Conservation (phyloP, 2,329 filamentous ascomycete species). For the Cytospora schulzeri region DNA sequence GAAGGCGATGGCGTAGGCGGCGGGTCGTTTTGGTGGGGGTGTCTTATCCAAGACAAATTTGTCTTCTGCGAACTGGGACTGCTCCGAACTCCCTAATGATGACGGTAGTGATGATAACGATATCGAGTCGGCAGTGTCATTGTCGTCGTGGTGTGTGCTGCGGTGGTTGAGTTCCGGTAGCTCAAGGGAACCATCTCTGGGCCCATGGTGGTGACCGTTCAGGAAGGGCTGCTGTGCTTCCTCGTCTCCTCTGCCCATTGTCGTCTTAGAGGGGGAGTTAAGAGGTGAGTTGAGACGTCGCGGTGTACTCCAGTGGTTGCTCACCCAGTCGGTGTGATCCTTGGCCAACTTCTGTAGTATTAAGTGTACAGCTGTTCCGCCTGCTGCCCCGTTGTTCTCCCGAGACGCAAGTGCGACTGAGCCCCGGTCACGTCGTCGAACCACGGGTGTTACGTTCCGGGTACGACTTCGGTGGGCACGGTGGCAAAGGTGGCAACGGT, state of each 20-base stretch:
- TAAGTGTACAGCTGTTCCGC: too few relatives aligned
- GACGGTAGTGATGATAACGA: neutral
- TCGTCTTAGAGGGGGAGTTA: neutral
- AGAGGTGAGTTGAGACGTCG: neutral
- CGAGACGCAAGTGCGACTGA: too few relatives aligned
- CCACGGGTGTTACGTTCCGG: neutral
- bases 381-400: too few relatives aligned
- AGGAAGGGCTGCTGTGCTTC: slow-evolving; percentile 13
- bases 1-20: slow-evolving; percentile 10
- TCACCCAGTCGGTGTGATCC: neutral
- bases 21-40: neutral
- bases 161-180: neutral
- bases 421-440: too few relatives aligned
- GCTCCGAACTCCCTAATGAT: too few relatives aligned
- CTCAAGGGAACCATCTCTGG: slow-evolving; percentile 7
- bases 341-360: neutral
- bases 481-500: too few relatives aligned
- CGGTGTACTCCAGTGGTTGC: too few relatives aligned
- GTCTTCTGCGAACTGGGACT: neutral
- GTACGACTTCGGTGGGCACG: too few relatives aligned
- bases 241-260: neutral
- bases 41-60: neutral
- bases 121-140: neutral
- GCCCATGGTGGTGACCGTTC: neutral
- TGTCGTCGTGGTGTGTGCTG: neutral